Evolutionary conservation across 2,329 filamentous ascomycete species (phyloP).

Genomic region (Sodiomyces alkalinus): DNA sequence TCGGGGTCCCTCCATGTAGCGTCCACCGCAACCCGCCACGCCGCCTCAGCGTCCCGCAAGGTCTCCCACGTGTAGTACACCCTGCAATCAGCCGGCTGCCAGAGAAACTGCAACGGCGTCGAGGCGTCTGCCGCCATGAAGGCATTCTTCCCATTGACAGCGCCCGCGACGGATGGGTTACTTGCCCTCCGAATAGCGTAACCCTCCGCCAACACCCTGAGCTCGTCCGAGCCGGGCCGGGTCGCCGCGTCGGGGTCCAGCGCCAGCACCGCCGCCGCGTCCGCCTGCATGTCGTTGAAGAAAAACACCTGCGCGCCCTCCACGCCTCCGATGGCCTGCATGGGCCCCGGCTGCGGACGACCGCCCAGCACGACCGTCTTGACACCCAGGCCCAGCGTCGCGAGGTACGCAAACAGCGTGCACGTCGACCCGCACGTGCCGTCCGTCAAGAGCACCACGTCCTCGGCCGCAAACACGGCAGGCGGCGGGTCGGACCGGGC

Average conservation of each 20-base stretch:
- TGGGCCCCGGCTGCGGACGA: conserved; percentile 22
- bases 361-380: conserved; percentile 34
- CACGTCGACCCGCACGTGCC: conserved; percentile 40
- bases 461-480: conserved; percentile 32
- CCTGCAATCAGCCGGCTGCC: conserved; percentile 28
- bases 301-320: conserved; percentile 26
- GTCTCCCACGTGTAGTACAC: conserved; percentile 30
- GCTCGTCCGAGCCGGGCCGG: conserved; percentile 10
- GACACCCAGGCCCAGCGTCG: conserved; percentile 32
- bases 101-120: conserved; percentile 28
- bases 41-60: conserved; percentile 20
- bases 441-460: conserved; percentile 38
- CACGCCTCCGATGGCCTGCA: conserved; percentile 33
- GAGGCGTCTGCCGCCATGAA: conserved; percentile 15
- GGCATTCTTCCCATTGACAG: conserved; percentile 20
- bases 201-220: conserved; percentile 16
- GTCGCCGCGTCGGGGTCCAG: conserved; percentile 8
- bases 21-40: conserved; percentile 23
- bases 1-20: conserved; percentile 18
- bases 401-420: conserved; percentile 37
- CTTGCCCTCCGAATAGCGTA: conserved; percentile 16
- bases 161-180: conserved; percentile 10
- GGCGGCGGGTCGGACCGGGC: conserved; percentile 22
- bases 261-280: conserved; percentile 12
- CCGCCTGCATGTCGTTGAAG: conserved; percentile 13